Base-by-base conservation (phyloP, 177 flowering plant species). In the Vitis hybrid region DNA sequence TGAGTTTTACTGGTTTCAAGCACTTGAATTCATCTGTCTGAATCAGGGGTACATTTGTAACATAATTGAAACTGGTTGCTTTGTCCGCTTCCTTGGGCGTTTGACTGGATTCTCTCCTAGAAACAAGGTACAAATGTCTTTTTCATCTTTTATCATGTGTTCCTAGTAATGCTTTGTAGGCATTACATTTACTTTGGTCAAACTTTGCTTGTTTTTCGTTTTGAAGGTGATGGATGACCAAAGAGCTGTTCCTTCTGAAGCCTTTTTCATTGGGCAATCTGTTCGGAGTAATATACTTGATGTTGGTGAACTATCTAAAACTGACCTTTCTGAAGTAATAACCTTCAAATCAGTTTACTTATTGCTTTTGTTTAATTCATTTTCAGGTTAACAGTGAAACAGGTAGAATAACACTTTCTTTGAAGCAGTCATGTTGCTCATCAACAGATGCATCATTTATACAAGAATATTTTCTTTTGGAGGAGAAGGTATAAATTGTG, bases 81-180 rank as follows among this genome's bases (percentile, higher is more conserved):
- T 96, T 85, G 93, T 96, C 24, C 98, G 98, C 56, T 96, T 82
- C 78, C 88, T 96, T 79, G 98, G 99, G 35, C 91, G 82, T 32
- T 75, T 96, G 77, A 96, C 99, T 69, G 99, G 94, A 19, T 96
- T 93, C 74, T 80, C 91, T 67, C 91, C 98, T 2, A 86, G 85
- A 82, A 82, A 80, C 60, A 92, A 90, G 87, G 97, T 94, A 72
- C 24, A 1, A 15, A 7, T 17, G 17, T 65, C 27, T 12, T 27
- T 52, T 17, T 49, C 21, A 30, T 40, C 1, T 18, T 32, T 18
- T 52, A 11, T 21, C 32, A 3, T 65, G 2, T 63, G 17, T 11
- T 48, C 56, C 56, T 35, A 4, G 0, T 46, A 12, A 0, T 52
- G 18, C 56, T 7, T 15, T 71, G 2, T 49, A 27, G 32, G 5